These are phyloP conservation scores for Dictyostelium purpureum DNA, from an alignment of 78 protist species.

Conservation along the genomic window DNA sequence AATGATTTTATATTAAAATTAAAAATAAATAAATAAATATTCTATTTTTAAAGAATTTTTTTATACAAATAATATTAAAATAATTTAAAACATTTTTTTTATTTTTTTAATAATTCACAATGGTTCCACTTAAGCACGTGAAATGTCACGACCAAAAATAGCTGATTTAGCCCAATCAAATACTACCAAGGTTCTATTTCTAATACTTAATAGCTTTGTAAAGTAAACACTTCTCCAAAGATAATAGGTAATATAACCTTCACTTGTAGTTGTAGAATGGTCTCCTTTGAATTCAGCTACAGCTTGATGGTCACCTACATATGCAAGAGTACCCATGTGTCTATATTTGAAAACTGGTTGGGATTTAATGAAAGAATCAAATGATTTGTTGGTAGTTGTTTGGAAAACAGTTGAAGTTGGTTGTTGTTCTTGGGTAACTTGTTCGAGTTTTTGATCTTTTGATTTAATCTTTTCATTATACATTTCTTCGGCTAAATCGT, in stretches of 20 bases:
- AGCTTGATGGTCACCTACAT: slow-evolving; percentile 42
- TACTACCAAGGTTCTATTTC: slow-evolving; percentile 53
- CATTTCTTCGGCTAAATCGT: slow-evolving; percentile 33
- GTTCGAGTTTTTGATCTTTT: background rate
- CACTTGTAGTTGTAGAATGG: slow-evolving; percentile 1
- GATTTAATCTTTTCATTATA: background rate
- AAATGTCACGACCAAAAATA: slow-evolving; percentile 71
- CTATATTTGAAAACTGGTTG: slow-evolving; percentile 47
- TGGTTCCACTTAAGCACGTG: slow-evolving; percentile 50
- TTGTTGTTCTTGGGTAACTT: background rate
- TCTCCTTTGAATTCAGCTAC: slow-evolving; percentile 23
- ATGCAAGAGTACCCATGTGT: slow-evolving; percentile 70
- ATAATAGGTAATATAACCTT: slow-evolving; percentile 46
- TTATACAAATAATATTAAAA: background rate
- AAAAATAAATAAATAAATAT: too few relatives aligned
- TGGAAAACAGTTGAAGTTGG: background rate
- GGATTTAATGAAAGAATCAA: background rate
- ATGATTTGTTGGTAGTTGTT: background rate
- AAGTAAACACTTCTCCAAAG: slow-evolving; percentile 61
- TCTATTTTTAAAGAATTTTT: too few relatives aligned
- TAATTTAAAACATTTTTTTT: background rate
- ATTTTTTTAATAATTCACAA: background rate
- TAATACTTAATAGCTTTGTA: slow-evolving; percentile 11
- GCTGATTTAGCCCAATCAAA: slow-evolving; percentile 55
- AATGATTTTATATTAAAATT: background rate